Percentiles rank a stretch among this genome's conserved stretches.
Evolutionary conservation across 768 basidiomycete species (phyloP).

Genomic region (Mycena olivaceomarginata): DNA sequence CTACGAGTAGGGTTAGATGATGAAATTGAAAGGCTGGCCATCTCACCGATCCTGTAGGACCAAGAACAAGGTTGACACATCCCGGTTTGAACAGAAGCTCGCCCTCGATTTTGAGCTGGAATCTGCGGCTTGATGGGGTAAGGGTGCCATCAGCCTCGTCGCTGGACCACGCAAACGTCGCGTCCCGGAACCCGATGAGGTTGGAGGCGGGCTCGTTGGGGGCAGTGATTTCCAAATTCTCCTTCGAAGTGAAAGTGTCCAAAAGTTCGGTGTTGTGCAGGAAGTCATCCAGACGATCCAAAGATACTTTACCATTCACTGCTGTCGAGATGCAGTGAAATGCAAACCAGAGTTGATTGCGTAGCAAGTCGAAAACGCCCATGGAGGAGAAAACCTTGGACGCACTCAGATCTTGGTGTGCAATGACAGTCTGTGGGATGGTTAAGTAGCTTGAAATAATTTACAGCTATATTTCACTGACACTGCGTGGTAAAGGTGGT

Average conservation of each 20-base stretch:
- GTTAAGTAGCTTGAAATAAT: conserved; percentile 14
- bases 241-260: conserved; percentile 60
- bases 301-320: conserved; percentile 74
- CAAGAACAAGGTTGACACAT: conserved; percentile 75
- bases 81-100: conserved; percentile 74
- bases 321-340: conserved; percentile 51
- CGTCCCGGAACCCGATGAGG: conserved; percentile 71
- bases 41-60: conserved; percentile 69
- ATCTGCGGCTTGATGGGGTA: conserved; percentile 67
- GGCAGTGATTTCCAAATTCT: conserved; percentile 33
- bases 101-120: conserved; percentile 70
- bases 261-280: conserved; percentile 69
- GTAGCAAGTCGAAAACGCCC: conserved; percentile 78
- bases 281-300: conserved; percentile 71
- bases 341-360: conserved; percentile 67
- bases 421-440: conserved; percentile 57
- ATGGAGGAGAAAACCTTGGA: conserved; percentile 72
- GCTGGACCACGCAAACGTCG: conserved; percentile 74
- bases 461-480: background rate
- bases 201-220: conserved; percentile 40
- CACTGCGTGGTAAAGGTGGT: conserved; percentile 29
- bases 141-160: conserved; percentile 47
- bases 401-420: conserved; percentile 62
- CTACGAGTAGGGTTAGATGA: conserved; percentile 3
- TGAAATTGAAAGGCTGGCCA: background rate